Percentiles rank a stretch among this genome's conserved stretches.
phyloP scores from a whole-genome alignment of 768 basidiomycete genomes.

The Multifurca ochricompacta region DNA sequence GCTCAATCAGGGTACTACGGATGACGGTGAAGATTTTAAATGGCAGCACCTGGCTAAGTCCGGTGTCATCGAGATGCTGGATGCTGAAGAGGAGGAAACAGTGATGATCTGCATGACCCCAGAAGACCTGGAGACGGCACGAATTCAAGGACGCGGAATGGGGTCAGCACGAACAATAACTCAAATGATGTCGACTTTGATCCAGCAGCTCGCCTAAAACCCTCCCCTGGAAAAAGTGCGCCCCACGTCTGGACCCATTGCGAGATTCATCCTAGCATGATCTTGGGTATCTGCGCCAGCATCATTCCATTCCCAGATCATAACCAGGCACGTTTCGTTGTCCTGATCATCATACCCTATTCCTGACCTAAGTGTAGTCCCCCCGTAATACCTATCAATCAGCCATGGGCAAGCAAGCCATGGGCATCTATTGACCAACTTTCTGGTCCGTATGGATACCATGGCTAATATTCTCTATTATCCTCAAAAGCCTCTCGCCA shows the following conservation, averaged over 20 bases:
- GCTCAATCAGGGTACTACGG: conserved; percentile 45
- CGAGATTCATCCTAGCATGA: conserved; percentile 99
- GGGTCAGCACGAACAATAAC: conserved; percentile 48
- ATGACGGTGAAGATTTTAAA: conserved; percentile 49
- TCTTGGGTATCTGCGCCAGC: conserved; percentile 94
- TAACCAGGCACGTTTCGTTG: conserved; percentile 69
- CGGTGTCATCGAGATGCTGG: conserved; percentile 88
- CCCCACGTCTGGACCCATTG: conserved; percentile 94
- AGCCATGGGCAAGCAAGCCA: conserved; percentile 99
- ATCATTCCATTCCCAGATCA: conserved; percentile 99
- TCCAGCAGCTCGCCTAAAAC: conserved; percentile 82
- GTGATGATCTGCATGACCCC: conserved; percentile 99
- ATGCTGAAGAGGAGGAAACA: conserved; percentile 98
- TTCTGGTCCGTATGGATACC: conserved; percentile 98
- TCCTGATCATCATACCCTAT: neutral
- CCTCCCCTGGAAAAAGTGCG: conserved; percentile 52
- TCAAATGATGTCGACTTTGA: conserved; percentile 59
- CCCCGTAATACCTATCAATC: conserved; percentile 99
- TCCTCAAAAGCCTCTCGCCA: conserved; percentile 97
- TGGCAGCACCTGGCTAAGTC: conserved; percentile 83
- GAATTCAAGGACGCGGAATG: conserved; percentile 46
- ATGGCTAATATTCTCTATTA: conserved; percentile 99
- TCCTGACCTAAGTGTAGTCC: conserved; percentile 47
- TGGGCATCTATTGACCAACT: conserved; percentile 99
- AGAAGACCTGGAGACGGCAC: conserved; percentile 85